Conservation (phyloP, 2,329 filamentous ascomycete genomes). For the Paramyrothecium sp. region DNA sequence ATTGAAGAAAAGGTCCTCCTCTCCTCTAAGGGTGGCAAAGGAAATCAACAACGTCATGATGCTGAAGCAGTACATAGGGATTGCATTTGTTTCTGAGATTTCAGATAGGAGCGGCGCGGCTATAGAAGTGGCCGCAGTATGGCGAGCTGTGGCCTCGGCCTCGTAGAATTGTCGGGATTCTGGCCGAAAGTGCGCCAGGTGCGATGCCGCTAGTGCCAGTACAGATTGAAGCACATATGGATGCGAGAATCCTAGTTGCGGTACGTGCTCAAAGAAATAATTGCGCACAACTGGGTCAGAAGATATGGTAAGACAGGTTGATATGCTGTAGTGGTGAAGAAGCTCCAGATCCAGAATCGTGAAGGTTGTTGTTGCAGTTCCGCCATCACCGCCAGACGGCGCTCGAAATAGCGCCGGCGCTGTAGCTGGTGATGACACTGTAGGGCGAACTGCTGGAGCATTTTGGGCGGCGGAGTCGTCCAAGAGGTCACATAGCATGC, state of each 20-base stretch:
- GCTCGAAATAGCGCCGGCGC: neutral
- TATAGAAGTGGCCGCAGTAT: neutral
- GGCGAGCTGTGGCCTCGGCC: neutral
- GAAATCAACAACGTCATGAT: neutral
- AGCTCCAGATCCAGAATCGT: neutral
- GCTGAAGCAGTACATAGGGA: neutral
- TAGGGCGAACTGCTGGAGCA: conserved; percentile 15
- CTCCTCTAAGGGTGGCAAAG: neutral
- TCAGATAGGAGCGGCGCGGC: neutral
- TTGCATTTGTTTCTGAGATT: neutral
- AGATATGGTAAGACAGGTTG: neutral
- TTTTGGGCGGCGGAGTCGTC: neutral
- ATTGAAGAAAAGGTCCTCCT: neutral
- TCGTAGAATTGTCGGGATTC: neutral
- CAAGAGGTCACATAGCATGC: neutral
- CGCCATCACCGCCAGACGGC: neutral
- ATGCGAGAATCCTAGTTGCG: neutral
- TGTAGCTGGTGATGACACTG: neutral
- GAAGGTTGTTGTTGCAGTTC: neutral
- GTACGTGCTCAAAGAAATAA: neutral
- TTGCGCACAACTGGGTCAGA: neutral
- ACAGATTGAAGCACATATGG: neutral
- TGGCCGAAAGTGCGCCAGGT: neutral
- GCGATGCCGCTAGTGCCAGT: neutral
- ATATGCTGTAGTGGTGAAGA: neutral